Percentiles rank a stretch among this genome's conserved stretches.
Conservation (phyloP, 805 yeast species). For the Starmerella ratchasimensis region DNA sequence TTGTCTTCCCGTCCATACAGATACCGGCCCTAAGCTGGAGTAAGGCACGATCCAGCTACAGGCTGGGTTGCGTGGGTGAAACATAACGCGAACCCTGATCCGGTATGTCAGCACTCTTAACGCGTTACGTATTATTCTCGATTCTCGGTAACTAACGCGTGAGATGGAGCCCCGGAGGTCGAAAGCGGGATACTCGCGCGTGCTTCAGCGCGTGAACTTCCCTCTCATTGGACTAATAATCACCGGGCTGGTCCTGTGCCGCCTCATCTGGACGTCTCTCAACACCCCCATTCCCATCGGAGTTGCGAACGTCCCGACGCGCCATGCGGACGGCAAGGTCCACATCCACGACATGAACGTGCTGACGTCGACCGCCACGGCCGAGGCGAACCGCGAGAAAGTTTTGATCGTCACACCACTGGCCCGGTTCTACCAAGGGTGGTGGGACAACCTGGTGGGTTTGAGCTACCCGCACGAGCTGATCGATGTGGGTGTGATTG, state of each 20-base stretch:
- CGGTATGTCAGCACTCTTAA: too few relatives aligned
- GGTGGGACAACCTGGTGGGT: slow-evolving; percentile 72
- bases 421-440: slow-evolving; percentile 69
- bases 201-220: slow-evolving; percentile 24
- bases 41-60: too few relatives aligned
- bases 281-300: slow-evolving; percentile 16
- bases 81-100: too few relatives aligned
- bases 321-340: slow-evolving; percentile 19
- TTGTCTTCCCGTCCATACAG: too few relatives aligned
- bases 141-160: too few relatives aligned
- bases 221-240: slow-evolving; percentile 9
- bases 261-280: slow-evolving; percentile 13
- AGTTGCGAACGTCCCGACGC: slow-evolving; percentile 19
- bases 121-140: too few relatives aligned
- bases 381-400: slow-evolving; percentile 64
- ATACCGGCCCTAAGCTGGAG: too few relatives aligned
- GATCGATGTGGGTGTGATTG: slow-evolving; percentile 79
- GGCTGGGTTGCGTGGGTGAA: too few relatives aligned
- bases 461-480: slow-evolving; percentile 73
- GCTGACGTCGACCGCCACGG: slow-evolving; percentile 55
- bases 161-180: slow-evolving; percentile 16
- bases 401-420: slow-evolving; percentile 82
- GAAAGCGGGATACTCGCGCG: slow-evolving; percentile 2
- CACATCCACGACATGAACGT: slow-evolving; percentile 46
- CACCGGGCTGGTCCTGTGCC: slow-evolving; percentile 8